These are phyloP conservation scores for Pulveroboletus sp. DNA, from an alignment of 768 basidiomycete genomes.

Conservation along the genomic window DNA sequence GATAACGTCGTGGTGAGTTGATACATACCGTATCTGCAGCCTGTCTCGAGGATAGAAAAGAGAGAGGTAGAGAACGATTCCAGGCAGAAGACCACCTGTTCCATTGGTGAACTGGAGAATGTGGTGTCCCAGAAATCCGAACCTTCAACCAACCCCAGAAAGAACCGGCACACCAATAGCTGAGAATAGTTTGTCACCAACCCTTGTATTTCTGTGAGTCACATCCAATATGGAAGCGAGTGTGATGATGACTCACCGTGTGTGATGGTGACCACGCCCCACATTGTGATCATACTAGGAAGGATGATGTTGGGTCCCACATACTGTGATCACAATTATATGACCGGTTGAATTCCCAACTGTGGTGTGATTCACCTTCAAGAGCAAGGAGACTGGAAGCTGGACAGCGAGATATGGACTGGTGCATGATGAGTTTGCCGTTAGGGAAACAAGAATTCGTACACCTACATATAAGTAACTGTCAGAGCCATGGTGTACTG, in stretches of 20 bases:
- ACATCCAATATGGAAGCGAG: neutral
- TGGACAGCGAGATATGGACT: too few relatives aligned
- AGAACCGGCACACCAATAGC: constrained; percentile 45
- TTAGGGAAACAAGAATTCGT: too few relatives aligned
- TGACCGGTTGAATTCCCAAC: neutral
- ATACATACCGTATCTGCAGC: too few relatives aligned
- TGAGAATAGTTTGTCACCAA: constrained; percentile 49
- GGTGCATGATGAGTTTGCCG: too few relatives aligned
- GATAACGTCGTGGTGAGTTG: constrained; percentile 12
- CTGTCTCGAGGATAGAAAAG: constrained; percentile 39
- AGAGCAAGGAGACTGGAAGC: too few relatives aligned
- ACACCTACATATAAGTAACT: too few relatives aligned
- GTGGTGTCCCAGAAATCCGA: constrained; percentile 11
- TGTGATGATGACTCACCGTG: constrained; percentile 47
- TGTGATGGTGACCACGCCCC: constrained; percentile 59
- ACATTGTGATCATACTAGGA: constrained; percentile 57
- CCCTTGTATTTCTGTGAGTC: constrained; percentile 30
- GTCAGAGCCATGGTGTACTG: too few relatives aligned
- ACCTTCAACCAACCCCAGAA: constrained; percentile 58
- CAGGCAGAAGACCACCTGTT: constrained; percentile 56
- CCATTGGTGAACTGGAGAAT: neutral
- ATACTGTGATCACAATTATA: constrained; percentile 15
- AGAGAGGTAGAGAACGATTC: constrained; percentile 54
- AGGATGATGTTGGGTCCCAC: constrained; percentile 54
- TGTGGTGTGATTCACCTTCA: constrained; percentile 36